Base-by-base conservation (phyloP, 2,329 filamentous ascomycete species). In the Colletotrichum lupini region DNA sequence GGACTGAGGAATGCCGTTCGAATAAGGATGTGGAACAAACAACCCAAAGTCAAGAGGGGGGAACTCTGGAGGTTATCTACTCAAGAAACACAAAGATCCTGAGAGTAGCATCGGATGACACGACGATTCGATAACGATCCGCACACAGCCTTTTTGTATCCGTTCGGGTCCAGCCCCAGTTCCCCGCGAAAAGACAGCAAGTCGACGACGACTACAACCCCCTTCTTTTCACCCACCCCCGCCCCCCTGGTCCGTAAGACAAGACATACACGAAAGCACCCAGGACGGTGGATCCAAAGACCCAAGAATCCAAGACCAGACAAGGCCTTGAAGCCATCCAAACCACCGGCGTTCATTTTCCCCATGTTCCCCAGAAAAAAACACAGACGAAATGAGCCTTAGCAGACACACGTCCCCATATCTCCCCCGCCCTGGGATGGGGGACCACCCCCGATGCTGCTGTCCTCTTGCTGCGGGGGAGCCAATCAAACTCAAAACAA, bases 401-500 rank as follows among this genome's bases (percentile, higher is more conserved):
- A 53, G 61, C 61, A 56, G 32, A 52, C 24, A 19, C 37, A 60
- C 49, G 59, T 49, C 67, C 60, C 60, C 59, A 56, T 61, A 70
- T 35, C 37, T 65, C 66, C 22, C 30, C 53, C 49, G 53, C 28
- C n/a, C 28, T 37, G 32, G 57, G 42, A 57, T 35, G 66, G 52
- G 56, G 46, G 37, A 42, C 66, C 70, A 64, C 55, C 55, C 24
- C 57, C 55, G 46, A 66, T 70, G 70, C 60, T 72, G 60, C 60
- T 46, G 30, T 58, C 22, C 52, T 52, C 19, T 52, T 56, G 32
- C 60, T 73, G 70, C 67, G 70, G 70, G 70, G 70, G 67, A 35
- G 26, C 67, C 67, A 73, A 70, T 73, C 67, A 73, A 66, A 65
- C 55, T 30, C 55, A 37, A 61, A 73, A 65, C 26, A 70, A 37